Percentiles rank a stretch among this genome's conserved stretches.
Conservation (phyloP, 1,284 basidiomycete genomes). For the Stygiomarasmius scandens region DNA sequence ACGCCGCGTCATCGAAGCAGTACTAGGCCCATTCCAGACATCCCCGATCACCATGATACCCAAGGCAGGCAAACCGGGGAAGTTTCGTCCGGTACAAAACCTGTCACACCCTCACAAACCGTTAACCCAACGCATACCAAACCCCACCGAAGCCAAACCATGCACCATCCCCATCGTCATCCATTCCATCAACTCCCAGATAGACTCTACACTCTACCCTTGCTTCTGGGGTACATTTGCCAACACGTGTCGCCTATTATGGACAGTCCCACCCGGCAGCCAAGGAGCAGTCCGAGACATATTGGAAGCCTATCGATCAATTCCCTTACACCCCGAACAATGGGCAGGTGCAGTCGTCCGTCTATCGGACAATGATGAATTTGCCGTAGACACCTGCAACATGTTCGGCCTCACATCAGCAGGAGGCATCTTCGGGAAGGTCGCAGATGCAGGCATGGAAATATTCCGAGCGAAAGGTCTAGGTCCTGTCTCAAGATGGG, state of each 20-base stretch:
- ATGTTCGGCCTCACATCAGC: constrained; percentile 35
- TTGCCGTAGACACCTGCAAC: constrained; percentile 26
- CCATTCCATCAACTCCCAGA: constrained; percentile 37
- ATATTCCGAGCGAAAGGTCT: constrained; percentile 31
- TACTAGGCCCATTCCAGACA: constrained; percentile 23
- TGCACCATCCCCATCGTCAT: background rate
- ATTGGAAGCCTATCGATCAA: constrained; percentile 31
- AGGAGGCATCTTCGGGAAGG: constrained; percentile 30
- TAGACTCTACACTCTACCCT: constrained; percentile 35
- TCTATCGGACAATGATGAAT: constrained; percentile 22
- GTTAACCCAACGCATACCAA: background rate
- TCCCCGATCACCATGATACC: constrained; percentile 24
- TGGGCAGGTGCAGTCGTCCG: constrained; percentile 35
- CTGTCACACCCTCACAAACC: constrained; percentile 37
- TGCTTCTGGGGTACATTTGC: constrained; percentile 45
- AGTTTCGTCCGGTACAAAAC: constrained; percentile 39
- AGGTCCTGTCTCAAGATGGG: constrained; percentile 39
- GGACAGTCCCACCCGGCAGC: constrained; percentile 33
- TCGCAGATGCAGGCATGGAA: constrained; percentile 32
- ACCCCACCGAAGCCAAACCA: no score
- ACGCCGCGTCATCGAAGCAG: constrained; percentile 8
- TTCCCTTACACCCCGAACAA: constrained; percentile 36
- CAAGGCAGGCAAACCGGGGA: constrained; percentile 15
- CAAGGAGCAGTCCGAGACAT: constrained; percentile 38
- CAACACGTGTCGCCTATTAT: constrained; percentile 27